Conservation (phyloP, 371 early-diverging fungal genomes). For the Chytridiales sp. region DNA sequence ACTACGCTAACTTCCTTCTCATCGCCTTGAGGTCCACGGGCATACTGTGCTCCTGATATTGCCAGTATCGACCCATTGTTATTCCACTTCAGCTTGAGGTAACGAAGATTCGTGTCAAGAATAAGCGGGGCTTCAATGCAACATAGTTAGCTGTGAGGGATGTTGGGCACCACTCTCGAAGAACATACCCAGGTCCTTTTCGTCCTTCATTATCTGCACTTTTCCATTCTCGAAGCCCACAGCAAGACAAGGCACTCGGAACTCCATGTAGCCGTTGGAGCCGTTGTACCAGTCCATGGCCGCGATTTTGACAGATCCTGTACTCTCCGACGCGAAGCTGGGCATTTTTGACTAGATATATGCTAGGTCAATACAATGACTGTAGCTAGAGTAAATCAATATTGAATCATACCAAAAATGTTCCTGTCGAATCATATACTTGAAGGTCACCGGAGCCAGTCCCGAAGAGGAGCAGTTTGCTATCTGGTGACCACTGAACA, state of each 20-base stretch:
- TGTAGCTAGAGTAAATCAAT: not conserved
- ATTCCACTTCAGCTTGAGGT: conserved; percentile 50
- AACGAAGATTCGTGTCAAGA: conserved; percentile 50
- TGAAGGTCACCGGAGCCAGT: conserved; percentile 47
- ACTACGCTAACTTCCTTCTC: conserved; percentile 53
- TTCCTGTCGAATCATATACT: conserved; percentile 49
- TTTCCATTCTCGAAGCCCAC: conserved; percentile 57
- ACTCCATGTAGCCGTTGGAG: conserved; percentile 45
- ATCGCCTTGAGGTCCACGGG: conserved; percentile 44
- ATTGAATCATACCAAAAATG: conserved; percentile 38
- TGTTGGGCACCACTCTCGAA: not conserved
- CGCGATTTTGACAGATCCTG: conserved; percentile 39
- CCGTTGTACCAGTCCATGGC: conserved; percentile 57
- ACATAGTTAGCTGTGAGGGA: not conserved
- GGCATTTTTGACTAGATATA: conserved; percentile 40
- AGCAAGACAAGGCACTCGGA: conserved; percentile 48
- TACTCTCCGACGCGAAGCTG: conserved; percentile 34
- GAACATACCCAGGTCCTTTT: conserved; percentile 43
- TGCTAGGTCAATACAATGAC: not conserved
- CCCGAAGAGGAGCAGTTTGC: conserved; percentile 50
- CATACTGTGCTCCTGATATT: conserved; percentile 49
- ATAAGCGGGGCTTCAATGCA: conserved; percentile 44
- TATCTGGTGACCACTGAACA: conserved; percentile 59
- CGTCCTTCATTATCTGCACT: conserved; percentile 51
- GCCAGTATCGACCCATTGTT: conserved; percentile 51